Base-by-base conservation (phyloP, 306 rosid species). In the Cucurbita maxima region DNA sequence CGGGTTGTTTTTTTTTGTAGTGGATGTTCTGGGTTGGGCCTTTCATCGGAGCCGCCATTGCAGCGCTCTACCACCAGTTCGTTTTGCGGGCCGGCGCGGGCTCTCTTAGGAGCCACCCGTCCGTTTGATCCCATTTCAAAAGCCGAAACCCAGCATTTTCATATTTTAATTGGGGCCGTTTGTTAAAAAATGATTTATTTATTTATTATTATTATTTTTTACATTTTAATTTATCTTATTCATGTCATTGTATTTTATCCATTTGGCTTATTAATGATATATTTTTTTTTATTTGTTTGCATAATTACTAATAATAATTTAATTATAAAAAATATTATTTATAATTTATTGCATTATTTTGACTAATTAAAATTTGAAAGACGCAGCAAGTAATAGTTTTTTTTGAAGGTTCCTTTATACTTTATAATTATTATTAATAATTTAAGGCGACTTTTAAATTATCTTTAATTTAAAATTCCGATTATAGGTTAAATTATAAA, bases 1-100 rank as follows among this genome's bases (percentile, higher is more conserved):
- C 48, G 12, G 48, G 34, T 30, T 30, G 3, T 30, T 30, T 30
- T 25, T 25, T 30, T 30, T 44, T 44, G 48, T 4, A 44, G 48
- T 44, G 48, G 48, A 74, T 85, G 56, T 85, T 82, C 75, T 85
- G 89, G 89, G 86, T 83, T 3, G 89, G 89, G 73, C 89, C 89
- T 6, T 83, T 85, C 82, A 58, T 85, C 7, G 89, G 87, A 71
- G 89, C 89, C 38, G 87, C 85, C 30, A 84, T 85, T 12, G 89
- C 89, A 10, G 89, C 89, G 6, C 61, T 85, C 61, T 85, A 85
- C 81, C 87, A 85, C 62, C 85, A 78, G 84, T 73, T 54, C 54
- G 57, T 73, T 5, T 9, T 73, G 22, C 40, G 76, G 37, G 76
- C 76, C 5, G 76, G 67, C 47, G 76, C 41, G 3, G 16, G 76